Conservation (phyloP, 257 asterid species). For the Gentiana straminea region DNA sequence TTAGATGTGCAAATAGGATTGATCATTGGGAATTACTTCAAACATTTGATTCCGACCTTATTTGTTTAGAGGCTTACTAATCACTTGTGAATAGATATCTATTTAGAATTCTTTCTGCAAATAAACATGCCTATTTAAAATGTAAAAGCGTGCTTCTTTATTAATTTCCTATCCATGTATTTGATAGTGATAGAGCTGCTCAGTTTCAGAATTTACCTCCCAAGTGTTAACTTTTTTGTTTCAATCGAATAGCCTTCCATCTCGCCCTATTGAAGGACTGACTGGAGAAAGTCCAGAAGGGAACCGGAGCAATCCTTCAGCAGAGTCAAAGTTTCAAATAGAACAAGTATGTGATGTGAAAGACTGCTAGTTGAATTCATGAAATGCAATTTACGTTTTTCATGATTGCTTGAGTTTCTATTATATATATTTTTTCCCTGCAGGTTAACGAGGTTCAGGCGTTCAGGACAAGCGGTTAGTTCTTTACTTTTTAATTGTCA, state of each 20-base stretch:
- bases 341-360: constrained; percentile 32
- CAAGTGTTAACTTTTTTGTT: constrained; percentile 1
- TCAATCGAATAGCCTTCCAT: constrained; percentile 6
- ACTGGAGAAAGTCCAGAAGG: constrained; percentile 24
- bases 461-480: constrained; percentile 46
- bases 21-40: no score
- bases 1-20: no score
- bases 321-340: constrained; percentile 19
- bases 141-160: no score
- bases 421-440: constrained; percentile 16
- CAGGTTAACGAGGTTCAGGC: constrained; percentile 39
- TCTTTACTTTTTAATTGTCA: constrained; percentile 10
- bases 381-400: background rate
- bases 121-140: no score
- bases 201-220: background rate
- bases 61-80: no score
- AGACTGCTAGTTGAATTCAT: constrained; percentile 7
- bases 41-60: no score
- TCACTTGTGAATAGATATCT: no score
- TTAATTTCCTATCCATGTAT: no score
- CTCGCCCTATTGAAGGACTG: constrained; percentile 31
- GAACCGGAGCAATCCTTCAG: constrained; percentile 18
- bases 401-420: background rate
- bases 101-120: no score
- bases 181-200: no score